Evolutionary conservation across 371 early-diverging fungal genomes (phyloP).

Genomic region (Mucor indicus): DNA sequence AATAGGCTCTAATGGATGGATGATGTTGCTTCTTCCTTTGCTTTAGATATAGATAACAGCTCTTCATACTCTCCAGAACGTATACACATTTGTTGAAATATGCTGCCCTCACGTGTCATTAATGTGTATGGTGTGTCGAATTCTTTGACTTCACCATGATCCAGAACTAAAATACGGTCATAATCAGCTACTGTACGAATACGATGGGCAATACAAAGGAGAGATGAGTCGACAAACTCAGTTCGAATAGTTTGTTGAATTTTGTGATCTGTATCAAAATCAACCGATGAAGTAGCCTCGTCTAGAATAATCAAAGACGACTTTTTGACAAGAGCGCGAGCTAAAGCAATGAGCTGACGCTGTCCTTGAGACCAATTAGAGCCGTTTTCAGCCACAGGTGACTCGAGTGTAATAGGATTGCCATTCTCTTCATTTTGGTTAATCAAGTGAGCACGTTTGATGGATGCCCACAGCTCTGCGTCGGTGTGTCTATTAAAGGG

Average conservation of each 20-base stretch:
- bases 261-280: slow-evolving; percentile 69
- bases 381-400: slow-evolving; percentile 69
- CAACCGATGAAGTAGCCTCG: slow-evolving; percentile 82
- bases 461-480: slow-evolving; percentile 73
- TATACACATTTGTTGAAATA: slow-evolving; percentile 66
- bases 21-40: no score
- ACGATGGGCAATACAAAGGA: slow-evolving; percentile 79
- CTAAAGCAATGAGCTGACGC: slow-evolving; percentile 83
- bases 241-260: slow-evolving; percentile 80
- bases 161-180: slow-evolving; percentile 83
- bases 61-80: slow-evolving; percentile 61
- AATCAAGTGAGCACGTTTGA: slow-evolving; percentile 62
- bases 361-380: slow-evolving; percentile 85
- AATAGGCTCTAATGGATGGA: no score
- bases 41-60: slow-evolving; percentile 31
- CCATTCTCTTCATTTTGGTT: slow-evolving; percentile 32
- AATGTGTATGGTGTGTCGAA: slow-evolving; percentile 63
- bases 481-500: slow-evolving; percentile 72
- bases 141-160: slow-evolving; percentile 78
- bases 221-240: slow-evolving; percentile 60
- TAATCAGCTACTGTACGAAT: slow-evolving; percentile 87
- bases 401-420: slow-evolving; percentile 46
- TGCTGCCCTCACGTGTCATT: slow-evolving; percentile 47
- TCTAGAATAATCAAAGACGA: slow-evolving; percentile 79
- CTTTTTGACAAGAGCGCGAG: slow-evolving; percentile 77